Base-by-base conservation (phyloP, 1,139 yeast genomes). In the Pneumocystis murina region DNA sequence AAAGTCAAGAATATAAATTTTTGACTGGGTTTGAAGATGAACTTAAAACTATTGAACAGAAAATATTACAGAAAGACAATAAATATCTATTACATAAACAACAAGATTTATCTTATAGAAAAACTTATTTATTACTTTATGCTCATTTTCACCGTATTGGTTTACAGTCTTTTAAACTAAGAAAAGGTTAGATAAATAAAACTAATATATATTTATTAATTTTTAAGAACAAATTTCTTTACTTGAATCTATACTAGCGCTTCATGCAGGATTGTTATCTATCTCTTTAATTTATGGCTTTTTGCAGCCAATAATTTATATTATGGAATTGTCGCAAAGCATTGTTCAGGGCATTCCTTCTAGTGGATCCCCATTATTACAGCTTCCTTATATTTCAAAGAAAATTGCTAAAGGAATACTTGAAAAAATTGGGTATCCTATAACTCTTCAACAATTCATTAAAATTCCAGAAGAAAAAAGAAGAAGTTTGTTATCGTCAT, bases 281-380 rank as follows among this genome's bases (percentile, higher is more conserved):
- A 85, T 92, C 70, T 89, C 95, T 10, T 78, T 88, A 33, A 83
- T 83, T 33, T 91, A 90, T 75, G 86, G 92, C 76, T 82, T 83
- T 67, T 79, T 83, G 33, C 92, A 85, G 30, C 79, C 88, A 64
- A 78, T 87, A 38, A 70, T 80, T 60, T 78, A 80, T 54, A 82
- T 90, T 17, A 74, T 84, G 62, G 89, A 86, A 65, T 79, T 94
- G 64, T 83, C 86, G 70, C 86, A 87, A 71, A 80, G 84, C 60
- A 76, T 94, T 60, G 77, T 85, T 30, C 97, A 90, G 75, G 97
- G 95, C 2, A 84, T 88, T 2, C 83, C 85, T 63, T 74, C 80
- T 67, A 85, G 84, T 67, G 62, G 67, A 1, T 62, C 66, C 20
- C 90, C 86, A 71, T 78, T 85, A 64, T 78, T 86, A 68, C 98